Conservation (phyloP, 495 filamentous ascomycete genomes). For the Neurospora discreta region DNA sequence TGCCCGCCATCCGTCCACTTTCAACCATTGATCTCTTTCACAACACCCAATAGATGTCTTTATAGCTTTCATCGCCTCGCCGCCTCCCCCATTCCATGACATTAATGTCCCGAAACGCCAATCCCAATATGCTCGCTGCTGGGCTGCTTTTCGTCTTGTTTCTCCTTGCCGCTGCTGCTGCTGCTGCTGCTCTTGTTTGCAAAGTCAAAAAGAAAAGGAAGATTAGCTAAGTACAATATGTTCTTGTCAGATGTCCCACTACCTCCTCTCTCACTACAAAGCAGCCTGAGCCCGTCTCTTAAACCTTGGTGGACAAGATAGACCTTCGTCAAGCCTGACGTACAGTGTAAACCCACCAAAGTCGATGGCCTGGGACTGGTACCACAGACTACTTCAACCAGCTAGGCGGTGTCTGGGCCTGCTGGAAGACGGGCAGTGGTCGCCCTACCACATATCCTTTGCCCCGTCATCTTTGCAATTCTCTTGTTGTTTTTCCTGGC, state of each 20-base stretch:
- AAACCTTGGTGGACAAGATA: background rate
- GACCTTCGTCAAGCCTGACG: background rate
- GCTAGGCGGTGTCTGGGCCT: background rate
- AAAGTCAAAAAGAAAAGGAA: background rate
- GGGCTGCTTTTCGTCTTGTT: background rate
- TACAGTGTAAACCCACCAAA: background rate
- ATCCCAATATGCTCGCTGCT: background rate
- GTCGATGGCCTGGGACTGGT: background rate
- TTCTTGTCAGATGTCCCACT: background rate
- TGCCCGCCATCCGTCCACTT: background rate
- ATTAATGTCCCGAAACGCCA: background rate
- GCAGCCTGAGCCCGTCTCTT: background rate
- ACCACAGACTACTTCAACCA: background rate
- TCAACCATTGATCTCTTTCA: background rate
- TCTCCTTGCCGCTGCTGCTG: background rate
- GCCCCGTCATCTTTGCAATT: constrained; percentile 10
- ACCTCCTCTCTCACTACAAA: background rate
- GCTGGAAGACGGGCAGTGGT: background rate
- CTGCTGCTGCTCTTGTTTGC: background rate
- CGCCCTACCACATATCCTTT: constrained; percentile 23
- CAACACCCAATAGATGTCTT: background rate
- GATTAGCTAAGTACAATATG: background rate
- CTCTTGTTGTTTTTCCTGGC: constrained; percentile 5
- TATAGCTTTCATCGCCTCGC: background rate
- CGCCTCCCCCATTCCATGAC: background rate